Evolutionary conservation across 495 filamentous ascomycete genomes (phyloP).

Genomic region (Lasiosphaeria miniovina): DNA sequence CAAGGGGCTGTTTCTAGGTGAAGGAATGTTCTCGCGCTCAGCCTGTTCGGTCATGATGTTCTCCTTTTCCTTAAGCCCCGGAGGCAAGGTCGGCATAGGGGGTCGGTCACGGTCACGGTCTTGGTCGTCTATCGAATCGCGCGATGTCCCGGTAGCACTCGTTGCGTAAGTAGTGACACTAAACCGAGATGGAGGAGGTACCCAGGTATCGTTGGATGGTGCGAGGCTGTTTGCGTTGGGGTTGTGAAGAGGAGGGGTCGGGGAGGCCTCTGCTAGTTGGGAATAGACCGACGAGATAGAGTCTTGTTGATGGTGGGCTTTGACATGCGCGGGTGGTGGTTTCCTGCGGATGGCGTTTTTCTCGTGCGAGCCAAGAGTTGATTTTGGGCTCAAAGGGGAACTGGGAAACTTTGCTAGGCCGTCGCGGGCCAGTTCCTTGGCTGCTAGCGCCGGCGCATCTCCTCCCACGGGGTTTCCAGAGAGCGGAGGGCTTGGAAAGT

Average conservation of each 20-base stretch:
- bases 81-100: constrained; percentile 31
- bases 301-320: constrained; percentile 29
- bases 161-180: constrained; percentile 71
- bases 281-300: constrained; percentile 39
- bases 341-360: constrained; percentile 38
- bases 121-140: constrained; percentile 46
- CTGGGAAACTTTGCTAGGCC: constrained; percentile 8
- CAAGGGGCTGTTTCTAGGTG: constrained; percentile 21
- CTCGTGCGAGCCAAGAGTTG: constrained; percentile 27
- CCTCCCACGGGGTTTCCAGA: constrained; percentile 25
- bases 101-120: constrained; percentile 27
- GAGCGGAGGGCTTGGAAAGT: constrained; percentile 36
- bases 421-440: constrained; percentile 25
- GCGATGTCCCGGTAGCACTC: constrained; percentile 54
- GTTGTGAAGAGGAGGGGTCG: constrained; percentile 22
- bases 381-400: constrained; percentile 15
- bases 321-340: constrained; percentile 30
- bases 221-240: constrained; percentile 20
- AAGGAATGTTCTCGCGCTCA: constrained; percentile 1
- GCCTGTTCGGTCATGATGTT: constrained; percentile 8
- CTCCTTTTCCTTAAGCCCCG: constrained; percentile 9
- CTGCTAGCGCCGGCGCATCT: constrained; percentile 28
- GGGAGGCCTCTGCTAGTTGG: constrained; percentile 26
- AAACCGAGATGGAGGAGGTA: constrained; percentile 65
- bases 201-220: constrained; percentile 31